phyloP scores from a whole-genome alignment of 2,329 filamentous ascomycete species.

The Keithomyces neogunnii region DNA sequence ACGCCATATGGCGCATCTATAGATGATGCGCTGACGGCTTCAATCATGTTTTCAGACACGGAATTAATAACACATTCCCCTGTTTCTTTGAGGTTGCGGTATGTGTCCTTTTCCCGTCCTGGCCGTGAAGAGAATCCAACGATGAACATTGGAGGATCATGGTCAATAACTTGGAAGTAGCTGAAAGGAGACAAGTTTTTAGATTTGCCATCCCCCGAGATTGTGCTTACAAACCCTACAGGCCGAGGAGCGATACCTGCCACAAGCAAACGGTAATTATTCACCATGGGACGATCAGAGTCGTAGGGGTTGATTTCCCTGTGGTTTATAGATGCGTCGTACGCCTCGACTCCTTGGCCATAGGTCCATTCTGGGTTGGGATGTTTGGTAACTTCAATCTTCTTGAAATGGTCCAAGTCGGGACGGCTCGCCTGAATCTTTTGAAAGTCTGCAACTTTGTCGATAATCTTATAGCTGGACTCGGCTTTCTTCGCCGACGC shows the following conservation, averaged over 20 bases:
- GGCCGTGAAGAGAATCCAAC: slow-evolving; percentile 37
- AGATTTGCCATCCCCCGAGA: slow-evolving; percentile 45
- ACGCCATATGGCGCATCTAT: slow-evolving; percentile 67
- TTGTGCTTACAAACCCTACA: slow-evolving; percentile 51
- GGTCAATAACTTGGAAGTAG: slow-evolving; percentile 71
- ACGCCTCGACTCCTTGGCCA: slow-evolving; percentile 22
- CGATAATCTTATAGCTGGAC: slow-evolving; percentile 12
- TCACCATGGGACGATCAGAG: slow-evolving; percentile 53
- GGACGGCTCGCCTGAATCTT: slow-evolving; percentile 15
- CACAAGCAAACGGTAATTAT: slow-evolving; percentile 84
- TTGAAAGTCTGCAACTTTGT: slow-evolving; percentile 14
- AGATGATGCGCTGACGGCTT: slow-evolving; percentile 68
- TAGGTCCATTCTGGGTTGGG: slow-evolving; percentile 40
- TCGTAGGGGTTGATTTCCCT: slow-evolving; percentile 72
- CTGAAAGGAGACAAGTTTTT: slow-evolving; percentile 74
- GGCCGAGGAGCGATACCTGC: slow-evolving; percentile 72
- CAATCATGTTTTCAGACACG: slow-evolving; percentile 68
- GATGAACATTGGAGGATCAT: slow-evolving; percentile 74
- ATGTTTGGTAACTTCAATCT: slow-evolving; percentile 19
- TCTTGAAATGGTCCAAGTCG: slow-evolving; percentile 14
- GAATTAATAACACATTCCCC: slow-evolving; percentile 75
- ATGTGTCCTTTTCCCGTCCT: slow-evolving; percentile 61
- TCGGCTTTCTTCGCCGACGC: too few relatives aligned
- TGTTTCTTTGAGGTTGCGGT: slow-evolving; percentile 60
- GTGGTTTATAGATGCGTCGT: slow-evolving; percentile 37